Percentiles rank a stretch among this genome's conserved stretches.
Evolutionary conservation across 768 basidiomycete genomes (phyloP).

Genomic region (Boletales sp.): DNA sequence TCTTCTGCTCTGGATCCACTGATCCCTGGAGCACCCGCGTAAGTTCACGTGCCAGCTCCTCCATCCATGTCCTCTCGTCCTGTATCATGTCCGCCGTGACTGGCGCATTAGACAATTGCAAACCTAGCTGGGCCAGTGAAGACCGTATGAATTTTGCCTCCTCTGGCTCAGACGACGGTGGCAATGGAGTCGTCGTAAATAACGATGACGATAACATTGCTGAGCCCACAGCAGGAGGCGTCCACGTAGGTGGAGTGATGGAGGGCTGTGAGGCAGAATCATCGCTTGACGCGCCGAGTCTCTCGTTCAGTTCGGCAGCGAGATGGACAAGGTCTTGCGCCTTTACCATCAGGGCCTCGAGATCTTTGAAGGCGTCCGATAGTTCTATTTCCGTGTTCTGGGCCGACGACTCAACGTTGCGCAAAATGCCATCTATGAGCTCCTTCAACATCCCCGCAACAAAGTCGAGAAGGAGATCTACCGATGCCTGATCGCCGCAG

Average conservation of each 20-base stretch:
- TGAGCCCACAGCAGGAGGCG: conserved; percentile 17
- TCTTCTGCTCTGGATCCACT: conserved; percentile 9
- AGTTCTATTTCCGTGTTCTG: conserved; percentile 63
- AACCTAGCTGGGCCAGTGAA: conserved; percentile 85
- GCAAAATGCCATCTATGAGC: conserved; percentile 72
- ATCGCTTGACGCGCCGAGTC: conserved; percentile 49
- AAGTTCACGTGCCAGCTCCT: conserved; percentile 80
- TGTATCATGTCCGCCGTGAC: conserved; percentile 86
- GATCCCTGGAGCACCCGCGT: conserved; percentile 62
- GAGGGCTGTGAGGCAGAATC: conserved; percentile 4
- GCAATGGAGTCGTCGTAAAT: conserved; percentile 29
- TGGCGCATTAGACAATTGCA: conserved; percentile 73
- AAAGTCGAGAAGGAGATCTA: conserved; percentile 5
- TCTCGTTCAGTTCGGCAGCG: conserved; percentile 84
- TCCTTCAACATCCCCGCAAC: conserved; percentile 3
- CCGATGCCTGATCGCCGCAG: conserved; percentile 29
- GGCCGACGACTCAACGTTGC: conserved; percentile 64
- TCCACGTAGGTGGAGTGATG: conserved; percentile 11
- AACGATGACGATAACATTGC: conserved; percentile 19
- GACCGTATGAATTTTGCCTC: conserved; percentile 85
- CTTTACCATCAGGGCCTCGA: conserved; percentile 87
- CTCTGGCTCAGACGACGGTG: conserved; percentile 59
- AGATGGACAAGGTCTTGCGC: conserved; percentile 91
- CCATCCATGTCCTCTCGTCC: conserved; percentile 76
- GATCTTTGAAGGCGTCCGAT: conserved; percentile 74